Evolutionary conservation across 2,329 filamentous ascomycete genomes (phyloP).

Genomic region (Gnomoniopsis sp.): DNA sequence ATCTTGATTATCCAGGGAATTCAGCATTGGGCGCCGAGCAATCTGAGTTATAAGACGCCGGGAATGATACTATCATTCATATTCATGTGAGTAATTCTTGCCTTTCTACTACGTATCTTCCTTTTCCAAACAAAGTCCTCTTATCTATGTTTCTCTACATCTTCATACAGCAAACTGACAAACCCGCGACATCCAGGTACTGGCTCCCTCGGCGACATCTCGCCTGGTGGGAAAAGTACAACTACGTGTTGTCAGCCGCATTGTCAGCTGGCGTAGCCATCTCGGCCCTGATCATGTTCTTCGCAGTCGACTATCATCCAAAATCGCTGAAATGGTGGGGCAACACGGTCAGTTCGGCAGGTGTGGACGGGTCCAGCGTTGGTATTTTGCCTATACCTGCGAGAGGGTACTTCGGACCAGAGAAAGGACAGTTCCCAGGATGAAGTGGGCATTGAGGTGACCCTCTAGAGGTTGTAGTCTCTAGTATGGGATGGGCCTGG

Average conservation of each 20-base stretch:
- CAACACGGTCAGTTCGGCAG: constrained; percentile 33
- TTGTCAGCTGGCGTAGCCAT: constrained; percentile 35
- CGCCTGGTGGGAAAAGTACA: constrained; percentile 42
- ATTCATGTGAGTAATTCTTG: not conserved
- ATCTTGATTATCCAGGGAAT: constrained; percentile 38
- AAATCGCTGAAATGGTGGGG: constrained; percentile 36
- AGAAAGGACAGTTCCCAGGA: constrained; percentile 13
- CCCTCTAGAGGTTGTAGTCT: no score
- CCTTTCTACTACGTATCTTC: not conserved
- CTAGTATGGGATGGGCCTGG: not conserved
- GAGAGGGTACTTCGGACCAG: constrained; percentile 23
- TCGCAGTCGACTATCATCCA: constrained; percentile 33
- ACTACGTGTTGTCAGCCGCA: constrained; percentile 36
- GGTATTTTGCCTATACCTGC: constrained; percentile 20
- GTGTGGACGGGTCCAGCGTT: constrained; percentile 21
- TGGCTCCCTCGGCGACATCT: constrained; percentile 34
- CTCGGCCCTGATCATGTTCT: constrained; percentile 36
- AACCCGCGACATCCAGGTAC: constrained; percentile 30
- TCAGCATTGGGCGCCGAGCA: constrained; percentile 41
- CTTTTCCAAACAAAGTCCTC: not conserved
- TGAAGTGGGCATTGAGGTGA: no score
- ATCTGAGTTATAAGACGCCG: constrained; percentile 40
- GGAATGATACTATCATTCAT: constrained; percentile 32
- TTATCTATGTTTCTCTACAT: no score
- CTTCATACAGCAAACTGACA: not conserved